Percentiles rank a stretch among this genome's conserved stretches.
Conservation (phyloP, 257 asterid genomes). For the Datura wrightii region DNA sequence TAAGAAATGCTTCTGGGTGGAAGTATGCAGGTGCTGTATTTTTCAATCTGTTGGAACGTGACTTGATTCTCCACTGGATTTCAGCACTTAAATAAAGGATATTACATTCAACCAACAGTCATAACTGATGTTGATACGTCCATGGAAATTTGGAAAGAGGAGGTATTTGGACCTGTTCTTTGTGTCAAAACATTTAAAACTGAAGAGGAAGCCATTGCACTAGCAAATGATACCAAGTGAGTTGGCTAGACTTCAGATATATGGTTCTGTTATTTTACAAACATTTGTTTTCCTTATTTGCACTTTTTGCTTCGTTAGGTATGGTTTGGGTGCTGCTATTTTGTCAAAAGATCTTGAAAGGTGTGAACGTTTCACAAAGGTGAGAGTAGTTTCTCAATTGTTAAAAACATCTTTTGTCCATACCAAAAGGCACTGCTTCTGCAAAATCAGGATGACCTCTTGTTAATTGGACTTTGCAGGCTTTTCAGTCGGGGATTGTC, state of each 20-base stretch:
- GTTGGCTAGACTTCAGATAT: constrained; percentile 38
- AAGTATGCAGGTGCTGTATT: constrained; percentile 25
- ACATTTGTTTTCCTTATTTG: not conserved
- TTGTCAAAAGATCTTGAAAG: constrained; percentile 82
- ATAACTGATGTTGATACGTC: constrained; percentile 75
- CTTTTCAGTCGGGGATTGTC: constrained; percentile 81
- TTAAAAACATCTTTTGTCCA: not conserved
- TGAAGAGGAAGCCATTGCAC: constrained; percentile 93
- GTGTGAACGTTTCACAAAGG: constrained; percentile 86
- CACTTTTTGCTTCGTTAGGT: constrained; percentile 45
- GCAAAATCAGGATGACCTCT: constrained; percentile 3
- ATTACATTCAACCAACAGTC: constrained; percentile 72
- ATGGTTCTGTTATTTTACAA: constrained; percentile 19
- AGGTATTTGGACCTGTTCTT: constrained; percentile 97
- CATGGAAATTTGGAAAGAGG: constrained; percentile 99
- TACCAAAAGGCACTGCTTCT: not conserved
- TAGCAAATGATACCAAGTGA: constrained; percentile 91
- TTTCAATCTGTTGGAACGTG: not conserved
- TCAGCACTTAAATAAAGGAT: constrained; percentile 92
- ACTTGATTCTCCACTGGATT: constrained; percentile 32
- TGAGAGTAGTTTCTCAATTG: constrained; percentile 38
- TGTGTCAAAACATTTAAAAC: constrained; percentile 90
- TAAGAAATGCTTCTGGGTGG: constrained; percentile 34
- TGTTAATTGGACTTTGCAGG: constrained; percentile 52
- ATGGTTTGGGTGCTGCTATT: constrained; percentile 89